These are phyloP conservation scores for Biscogniauxia mediterranea DNA, from an alignment of 2,329 filamentous ascomycete species.

Conservation along the genomic window DNA sequence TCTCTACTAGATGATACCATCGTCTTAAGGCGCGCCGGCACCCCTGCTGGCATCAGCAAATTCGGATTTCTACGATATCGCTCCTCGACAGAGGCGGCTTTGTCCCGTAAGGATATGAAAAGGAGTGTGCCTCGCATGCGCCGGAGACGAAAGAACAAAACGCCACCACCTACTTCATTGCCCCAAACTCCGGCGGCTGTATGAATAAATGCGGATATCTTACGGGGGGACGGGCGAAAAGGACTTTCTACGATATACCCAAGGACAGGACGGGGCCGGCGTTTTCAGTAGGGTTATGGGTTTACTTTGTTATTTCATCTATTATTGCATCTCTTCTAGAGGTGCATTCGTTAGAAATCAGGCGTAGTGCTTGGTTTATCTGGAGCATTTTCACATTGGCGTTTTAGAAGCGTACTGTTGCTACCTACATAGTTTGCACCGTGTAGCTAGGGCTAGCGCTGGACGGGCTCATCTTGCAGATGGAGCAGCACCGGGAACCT, in stretches of 20 bases:
- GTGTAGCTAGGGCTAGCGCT: neutral
- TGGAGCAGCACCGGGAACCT: no score
- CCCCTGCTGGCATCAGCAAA: slow-evolving; percentile 25
- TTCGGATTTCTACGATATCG: slow-evolving; percentile 26
- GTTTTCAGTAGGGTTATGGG: slow-evolving; percentile 13
- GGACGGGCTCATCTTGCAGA: neutral
- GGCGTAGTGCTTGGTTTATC: slow-evolving; percentile 11
- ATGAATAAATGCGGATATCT: slow-evolving; percentile 12
- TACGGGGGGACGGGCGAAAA: slow-evolving; percentile 9
- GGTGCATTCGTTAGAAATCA: slow-evolving; percentile 10
- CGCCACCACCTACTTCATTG: slow-evolving; percentile 10
- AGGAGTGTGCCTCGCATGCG: slow-evolving; percentile 31
- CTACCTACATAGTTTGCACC: neutral
- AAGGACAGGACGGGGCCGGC: slow-evolving; percentile 7
- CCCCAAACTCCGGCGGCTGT: slow-evolving; percentile 10
- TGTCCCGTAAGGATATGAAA: slow-evolving; percentile 29
- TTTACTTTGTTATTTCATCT: neutral
- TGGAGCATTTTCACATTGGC: slow-evolving; percentile 16
- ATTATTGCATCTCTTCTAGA: slow-evolving; percentile 23
- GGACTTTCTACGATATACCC: slow-evolving; percentile 26
- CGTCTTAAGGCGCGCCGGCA: slow-evolving; percentile 22
- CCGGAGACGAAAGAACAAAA: slow-evolving; percentile 19
- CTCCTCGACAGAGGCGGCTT: slow-evolving; percentile 28
- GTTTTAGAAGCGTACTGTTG: neutral
- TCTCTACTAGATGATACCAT: slow-evolving; percentile 14